These are phyloP conservation scores for Phytopythium boreale DNA, from an alignment of 352 stramenopile species.

Conservation along the genomic window DNA sequence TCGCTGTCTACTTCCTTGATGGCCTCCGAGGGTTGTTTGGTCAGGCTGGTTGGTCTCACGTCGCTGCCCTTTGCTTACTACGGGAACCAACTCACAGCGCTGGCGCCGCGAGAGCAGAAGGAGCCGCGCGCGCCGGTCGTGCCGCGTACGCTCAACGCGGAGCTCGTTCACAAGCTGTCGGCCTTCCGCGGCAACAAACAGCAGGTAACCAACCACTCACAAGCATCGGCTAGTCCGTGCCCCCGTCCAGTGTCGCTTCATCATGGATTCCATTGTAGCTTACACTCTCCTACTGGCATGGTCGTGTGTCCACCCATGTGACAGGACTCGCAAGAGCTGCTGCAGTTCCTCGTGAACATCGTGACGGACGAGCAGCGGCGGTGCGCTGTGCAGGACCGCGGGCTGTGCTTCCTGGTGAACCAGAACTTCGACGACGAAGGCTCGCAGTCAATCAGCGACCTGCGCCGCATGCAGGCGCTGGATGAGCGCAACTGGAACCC, in stretches of 20 bases:
- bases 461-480: constrained; percentile 58
- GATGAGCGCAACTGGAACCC: constrained; percentile 74
- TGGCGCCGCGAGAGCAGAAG: constrained; percentile 28
- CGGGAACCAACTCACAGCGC: constrained; percentile 8
- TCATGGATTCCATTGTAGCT: neutral
- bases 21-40: no score
- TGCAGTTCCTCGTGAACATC: constrained; percentile 85
- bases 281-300: neutral
- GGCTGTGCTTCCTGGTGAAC: constrained; percentile 44
- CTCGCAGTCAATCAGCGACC: constrained; percentile 60
- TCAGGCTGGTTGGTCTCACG: no score
- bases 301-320: neutral
- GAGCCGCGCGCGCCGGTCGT: constrained; percentile 34
- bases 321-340: constrained; percentile 80
- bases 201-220: constrained; percentile 28
- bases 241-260: neutral
- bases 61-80: neutral
- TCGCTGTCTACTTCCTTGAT: constrained; percentile 4
- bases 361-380: constrained; percentile 63
- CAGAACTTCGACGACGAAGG: constrained; percentile 14
- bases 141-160: constrained; percentile 50
- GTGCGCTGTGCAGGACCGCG: constrained; percentile 46
- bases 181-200: constrained; percentile 78
- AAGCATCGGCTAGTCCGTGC: neutral
- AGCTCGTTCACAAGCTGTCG: constrained; percentile 53